phyloP scores from a whole-genome alignment of 2,329 filamentous ascomycete species.

The Hymenoscyphus scutula region DNA sequence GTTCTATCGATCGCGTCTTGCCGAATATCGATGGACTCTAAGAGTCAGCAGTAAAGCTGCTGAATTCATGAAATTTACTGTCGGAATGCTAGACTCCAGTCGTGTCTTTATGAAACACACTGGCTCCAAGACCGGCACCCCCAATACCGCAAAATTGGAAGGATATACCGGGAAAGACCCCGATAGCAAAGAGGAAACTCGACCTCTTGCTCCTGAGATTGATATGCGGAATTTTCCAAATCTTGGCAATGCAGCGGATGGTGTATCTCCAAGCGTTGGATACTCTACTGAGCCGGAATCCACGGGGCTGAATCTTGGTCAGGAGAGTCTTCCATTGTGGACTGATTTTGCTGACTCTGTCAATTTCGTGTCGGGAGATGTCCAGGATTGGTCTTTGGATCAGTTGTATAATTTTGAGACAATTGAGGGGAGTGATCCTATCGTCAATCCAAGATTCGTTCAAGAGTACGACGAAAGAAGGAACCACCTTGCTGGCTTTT shows the following conservation, averaged over 20 bases:
- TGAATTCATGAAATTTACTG: conserved; percentile 34
- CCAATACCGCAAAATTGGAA: conserved; percentile 15
- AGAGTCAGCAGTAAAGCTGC: conserved; percentile 31
- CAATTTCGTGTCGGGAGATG: conserved; percentile 25
- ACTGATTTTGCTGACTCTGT: conserved; percentile 21
- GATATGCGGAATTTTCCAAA: conserved; percentile 12
- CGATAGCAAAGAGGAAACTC: neutral
- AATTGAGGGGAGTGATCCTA: conserved; percentile 18
- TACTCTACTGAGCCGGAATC: conserved; percentile 19
- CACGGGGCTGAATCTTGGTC: neutral
- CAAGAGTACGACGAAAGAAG: conserved; percentile 30
- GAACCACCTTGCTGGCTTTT: conserved; percentile 30
- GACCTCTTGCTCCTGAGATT: conserved; percentile 3
- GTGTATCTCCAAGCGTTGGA: conserved; percentile 25
- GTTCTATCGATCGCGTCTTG: conserved; percentile 28
- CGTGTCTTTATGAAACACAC: conserved; percentile 28
- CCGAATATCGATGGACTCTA: conserved; percentile 31
- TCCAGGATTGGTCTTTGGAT: conserved; percentile 28
- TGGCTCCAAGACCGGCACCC: conserved; percentile 20
- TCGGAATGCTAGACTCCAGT: conserved; percentile 30
- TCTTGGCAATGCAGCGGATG: conserved; percentile 6
- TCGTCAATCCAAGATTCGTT: conserved; percentile 22
- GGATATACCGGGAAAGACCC: neutral
- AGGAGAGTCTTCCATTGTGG: conserved; percentile 24
- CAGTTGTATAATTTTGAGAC: conserved; percentile 30